Evolutionary conservation across 2,329 filamentous ascomycete species (phyloP).

Genomic region (Phialophora macrospora): DNA sequence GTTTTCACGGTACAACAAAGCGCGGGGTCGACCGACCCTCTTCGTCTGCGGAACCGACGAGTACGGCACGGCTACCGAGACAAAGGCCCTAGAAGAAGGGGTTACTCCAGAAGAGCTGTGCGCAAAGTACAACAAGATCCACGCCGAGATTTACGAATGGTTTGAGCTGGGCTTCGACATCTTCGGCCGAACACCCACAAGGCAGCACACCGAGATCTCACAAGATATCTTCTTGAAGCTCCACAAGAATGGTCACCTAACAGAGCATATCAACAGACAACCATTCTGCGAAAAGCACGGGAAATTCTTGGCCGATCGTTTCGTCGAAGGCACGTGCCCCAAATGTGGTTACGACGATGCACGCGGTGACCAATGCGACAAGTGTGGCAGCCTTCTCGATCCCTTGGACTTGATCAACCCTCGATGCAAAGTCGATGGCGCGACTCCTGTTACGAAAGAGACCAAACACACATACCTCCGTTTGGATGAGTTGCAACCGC

Average conservation of each 20-base stretch:
- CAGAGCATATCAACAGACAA: constrained; percentile 85
- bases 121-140: constrained; percentile 88
- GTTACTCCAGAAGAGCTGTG: constrained; percentile 83
- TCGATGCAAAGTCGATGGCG: constrained; percentile 86
- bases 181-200: constrained; percentile 89
- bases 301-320: constrained; percentile 75
- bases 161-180: constrained; percentile 94
- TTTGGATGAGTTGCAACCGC: constrained; percentile 78
- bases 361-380: constrained; percentile 74
- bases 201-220: constrained; percentile 87
- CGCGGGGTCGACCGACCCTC: constrained; percentile 76
- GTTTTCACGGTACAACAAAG: constrained; percentile 76
- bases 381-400: constrained; percentile 73
- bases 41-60: constrained; percentile 91
- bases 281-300: constrained; percentile 83
- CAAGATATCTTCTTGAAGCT: constrained; percentile 88
- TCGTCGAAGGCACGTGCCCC: constrained; percentile 55
- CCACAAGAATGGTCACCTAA: constrained; percentile 84
- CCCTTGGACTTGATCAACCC: constrained; percentile 80
- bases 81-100: constrained; percentile 88
- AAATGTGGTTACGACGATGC: constrained; percentile 68
- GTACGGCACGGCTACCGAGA: constrained; percentile 95
- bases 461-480: constrained; percentile 93
- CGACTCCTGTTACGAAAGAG: constrained; percentile 75
- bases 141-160: constrained; percentile 92